Evolutionary conservation across 805 yeast genomes (phyloP), one percentile per base, ranked within the genome.

Genomic region (Lachancea lanzarotensis): DNA sequence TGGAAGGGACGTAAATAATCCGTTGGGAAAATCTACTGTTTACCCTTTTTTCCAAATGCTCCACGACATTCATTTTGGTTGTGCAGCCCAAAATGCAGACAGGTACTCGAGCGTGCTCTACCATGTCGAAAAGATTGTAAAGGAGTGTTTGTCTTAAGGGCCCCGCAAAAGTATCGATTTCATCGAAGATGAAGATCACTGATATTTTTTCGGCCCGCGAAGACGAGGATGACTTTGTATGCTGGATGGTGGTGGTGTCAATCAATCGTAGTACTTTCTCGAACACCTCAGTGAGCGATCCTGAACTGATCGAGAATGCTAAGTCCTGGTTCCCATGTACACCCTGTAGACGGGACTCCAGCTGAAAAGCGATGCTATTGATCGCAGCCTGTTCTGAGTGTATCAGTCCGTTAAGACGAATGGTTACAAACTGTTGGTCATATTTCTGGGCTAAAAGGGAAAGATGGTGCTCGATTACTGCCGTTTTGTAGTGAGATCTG

Each of bases 1-100:
- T 70, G 40, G 79, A 79, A 20, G 76, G 75, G 31, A 88, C 69
- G 15, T 74, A 73, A 19, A 89, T 72, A 2, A 84, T 65, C 40
- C 95, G 68, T 58, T 91, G 96, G 15, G 93, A 81, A 61, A 90
- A 93, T 51, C 99, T 69, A 45, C 95, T 82, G 52, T 88, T 75
- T 0, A 93, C 98, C 55, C 99, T 74, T 58, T 91, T 93, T 58
- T 93, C 99, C 38, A 93, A 68, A 54, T 79, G 71, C 54, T 91
- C 97, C 40, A 90, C 71, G 0, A 88, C 74, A 5, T 85, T 86
- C 40, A 87, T 70, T 43, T 82, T 80, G 1, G 90, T 74, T 0
- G 95, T 81, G 11, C 83, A 65, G 1, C 98, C 97, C 38, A 93
- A 63, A 5, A 91, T 85, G 42, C 93, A 76, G 4, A 90, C 79